phyloP scores from a whole-genome alignment of 2,329 filamentous ascomycete species.

The Arthrinium phaeospermum region DNA sequence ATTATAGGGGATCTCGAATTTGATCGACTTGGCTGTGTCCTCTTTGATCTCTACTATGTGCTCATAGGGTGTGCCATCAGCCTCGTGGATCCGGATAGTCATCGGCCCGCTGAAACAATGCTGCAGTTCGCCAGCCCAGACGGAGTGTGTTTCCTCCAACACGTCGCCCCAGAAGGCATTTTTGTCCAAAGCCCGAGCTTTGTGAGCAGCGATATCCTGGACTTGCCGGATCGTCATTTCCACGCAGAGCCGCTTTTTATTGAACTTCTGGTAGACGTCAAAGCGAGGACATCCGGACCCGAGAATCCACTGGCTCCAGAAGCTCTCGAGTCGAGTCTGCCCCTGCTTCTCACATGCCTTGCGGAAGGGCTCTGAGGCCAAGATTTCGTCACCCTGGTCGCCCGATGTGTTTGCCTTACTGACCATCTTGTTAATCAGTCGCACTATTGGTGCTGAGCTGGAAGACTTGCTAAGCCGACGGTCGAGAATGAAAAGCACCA shows the following conservation, averaged over 20 bases:
- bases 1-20: slow-evolving; percentile 96
- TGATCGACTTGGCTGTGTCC: slow-evolving; percentile 72
- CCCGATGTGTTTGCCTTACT: slow-evolving; percentile 77
- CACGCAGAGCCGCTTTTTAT: slow-evolving; percentile 95
- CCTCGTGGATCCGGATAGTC: slow-evolving; percentile 97
- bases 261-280: slow-evolving; percentile 86
- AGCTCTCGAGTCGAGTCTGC: slow-evolving; percentile 83
- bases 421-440: slow-evolving; percentile 85
- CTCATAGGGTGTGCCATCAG: slow-evolving; percentile 96
- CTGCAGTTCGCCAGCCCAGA: slow-evolving; percentile 73
- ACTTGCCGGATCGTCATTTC: slow-evolving; percentile 88
- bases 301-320: slow-evolving; percentile 93
- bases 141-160: slow-evolving; percentile 75
- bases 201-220: slow-evolving; percentile 55
- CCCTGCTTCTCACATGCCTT: slow-evolving; percentile 86
- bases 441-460: slow-evolving; percentile 80
- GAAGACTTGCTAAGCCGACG: slow-evolving; percentile 88
- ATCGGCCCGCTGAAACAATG: slow-evolving; percentile 93
- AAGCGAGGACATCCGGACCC: slow-evolving; percentile 90
- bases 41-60: slow-evolving; percentile 97
- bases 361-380: slow-evolving; percentile 78
- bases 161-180: slow-evolving; percentile 83
- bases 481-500: slow-evolving; percentile 93
- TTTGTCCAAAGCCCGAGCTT: slow-evolving; percentile 65
- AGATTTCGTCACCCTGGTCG: slow-evolving; percentile 69